Percentiles rank a stretch among this genome's conserved stretches.
These are phyloP conservation scores for Gilbertella persicaria DNA, from an alignment of 371 early-diverging fungal genomes.

Conservation along the genomic window DNA sequence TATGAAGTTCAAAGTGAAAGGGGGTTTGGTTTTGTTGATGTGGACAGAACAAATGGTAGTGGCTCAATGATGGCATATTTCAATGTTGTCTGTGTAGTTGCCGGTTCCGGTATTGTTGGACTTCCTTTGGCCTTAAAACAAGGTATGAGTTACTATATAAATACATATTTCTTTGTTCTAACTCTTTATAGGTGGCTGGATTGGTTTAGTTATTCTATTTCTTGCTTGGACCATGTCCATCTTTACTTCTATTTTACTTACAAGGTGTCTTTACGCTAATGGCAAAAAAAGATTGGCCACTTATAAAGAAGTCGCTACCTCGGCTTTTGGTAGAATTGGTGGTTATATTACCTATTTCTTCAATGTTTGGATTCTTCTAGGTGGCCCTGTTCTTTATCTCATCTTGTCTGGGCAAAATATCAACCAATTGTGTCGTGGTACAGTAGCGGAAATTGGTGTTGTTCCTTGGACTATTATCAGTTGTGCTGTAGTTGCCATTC, in stretches of 20 bases:
- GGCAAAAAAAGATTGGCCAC: constrained; percentile 39
- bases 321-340: constrained; percentile 35
- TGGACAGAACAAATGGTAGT: constrained; percentile 4
- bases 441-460: constrained; percentile 30
- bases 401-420: constrained; percentile 56
- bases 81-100: constrained; percentile 77
- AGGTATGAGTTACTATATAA: no score
- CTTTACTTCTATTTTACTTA: constrained; percentile 36
- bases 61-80: constrained; percentile 48
- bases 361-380: constrained; percentile 58
- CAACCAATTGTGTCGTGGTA: constrained; percentile 56
- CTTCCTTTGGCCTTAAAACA: constrained; percentile 77
- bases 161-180: neutral
- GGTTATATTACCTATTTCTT: constrained; percentile 54
- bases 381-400: constrained; percentile 58
- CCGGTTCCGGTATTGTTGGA: constrained; percentile 83
- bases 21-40: neutral
- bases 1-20: neutral
- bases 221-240: constrained; percentile 76
- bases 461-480: constrained; percentile 68
- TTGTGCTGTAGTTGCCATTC: constrained; percentile 49
- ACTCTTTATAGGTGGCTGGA: constrained; percentile 68
- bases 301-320: constrained; percentile 41
- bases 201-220: constrained; percentile 63
- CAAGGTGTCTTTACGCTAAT: constrained; percentile 34